Percentiles rank a stretch among this genome's conserved stretches.
phyloP scores from a whole-genome alignment of 202 grass and related monocot genomes.

The Digitaria exilis region DNA sequence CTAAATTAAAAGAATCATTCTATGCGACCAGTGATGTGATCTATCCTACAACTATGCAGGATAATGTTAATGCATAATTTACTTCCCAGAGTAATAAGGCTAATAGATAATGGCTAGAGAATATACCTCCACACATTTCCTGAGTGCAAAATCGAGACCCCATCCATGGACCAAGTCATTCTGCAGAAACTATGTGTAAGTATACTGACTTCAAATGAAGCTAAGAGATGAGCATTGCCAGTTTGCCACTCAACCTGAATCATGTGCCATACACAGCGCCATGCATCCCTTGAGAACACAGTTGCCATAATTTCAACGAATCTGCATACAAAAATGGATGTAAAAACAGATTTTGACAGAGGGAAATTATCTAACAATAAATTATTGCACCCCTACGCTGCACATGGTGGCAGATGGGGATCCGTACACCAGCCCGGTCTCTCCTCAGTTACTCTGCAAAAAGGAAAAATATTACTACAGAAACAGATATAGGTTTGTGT shows the following conservation, averaged over 20 bases:
- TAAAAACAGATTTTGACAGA: conserved; percentile 22
- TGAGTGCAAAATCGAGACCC: conserved; percentile 91
- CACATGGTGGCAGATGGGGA: conserved; percentile 90
- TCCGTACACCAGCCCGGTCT: conserved; percentile 90
- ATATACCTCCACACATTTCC: conserved; percentile 90
- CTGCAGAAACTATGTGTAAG: conserved; percentile 48
- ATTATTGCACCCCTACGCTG: conserved; percentile 57
- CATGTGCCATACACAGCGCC: conserved; percentile 98
- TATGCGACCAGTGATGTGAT: neutral
- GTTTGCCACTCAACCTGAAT: conserved; percentile 61
- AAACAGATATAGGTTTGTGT: conserved; percentile 7
- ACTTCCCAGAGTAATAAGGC: neutral
- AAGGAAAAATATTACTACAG: conserved; percentile 32
- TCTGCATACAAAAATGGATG: conserved; percentile 48
- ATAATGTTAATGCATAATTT: neutral
- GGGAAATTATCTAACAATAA: conserved; percentile 17
- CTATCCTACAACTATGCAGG: neutral
- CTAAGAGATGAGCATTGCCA: conserved; percentile 20
- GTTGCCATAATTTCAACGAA: conserved; percentile 97
- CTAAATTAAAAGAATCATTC: neutral
- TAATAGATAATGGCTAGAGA: neutral
- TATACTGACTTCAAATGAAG: neutral
- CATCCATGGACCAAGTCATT: conserved; percentile 94
- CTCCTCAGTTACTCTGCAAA: conserved; percentile 77
- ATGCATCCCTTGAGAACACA: conserved; percentile 90